phyloP scores from a whole-genome alignment of 2,329 filamentous ascomycete genomes.

The Monilinia fructicola region DNA sequence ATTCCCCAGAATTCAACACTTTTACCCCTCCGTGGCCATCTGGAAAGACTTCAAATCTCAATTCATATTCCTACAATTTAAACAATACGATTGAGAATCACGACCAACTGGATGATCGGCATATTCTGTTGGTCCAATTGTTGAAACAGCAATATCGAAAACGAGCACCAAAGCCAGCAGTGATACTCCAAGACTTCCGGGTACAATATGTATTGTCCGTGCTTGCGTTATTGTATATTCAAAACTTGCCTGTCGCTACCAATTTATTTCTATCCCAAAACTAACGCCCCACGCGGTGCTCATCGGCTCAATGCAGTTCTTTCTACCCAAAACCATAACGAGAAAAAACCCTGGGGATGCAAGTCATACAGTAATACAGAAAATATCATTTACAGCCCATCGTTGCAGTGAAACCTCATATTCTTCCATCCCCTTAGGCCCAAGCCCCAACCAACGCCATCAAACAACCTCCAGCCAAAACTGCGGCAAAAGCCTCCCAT shows the following conservation, averaged over 20 bases:
- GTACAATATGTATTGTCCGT: background rate
- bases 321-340: background rate
- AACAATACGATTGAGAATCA: background rate
- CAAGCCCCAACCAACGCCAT: slow-evolving; percentile 70
- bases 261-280: slow-evolving; percentile 9
- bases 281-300: background rate
- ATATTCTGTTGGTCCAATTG: background rate
- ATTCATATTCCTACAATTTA: background rate
- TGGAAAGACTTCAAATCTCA: background rate
- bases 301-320: slow-evolving; percentile 5
- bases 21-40: background rate
- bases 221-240: background rate
- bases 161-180: background rate
- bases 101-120: background rate
- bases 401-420: background rate
- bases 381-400: background rate
- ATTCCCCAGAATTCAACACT: background rate
- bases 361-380: background rate
- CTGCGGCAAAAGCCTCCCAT: slow-evolving; percentile 60
- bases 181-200: background rate
- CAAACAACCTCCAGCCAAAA: slow-evolving; percentile 57
- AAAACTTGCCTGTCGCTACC: background rate
- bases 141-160: background rate
- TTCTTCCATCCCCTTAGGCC: slow-evolving; percentile 43
- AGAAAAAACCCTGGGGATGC: background rate